Percentiles rank a stretch among this genome's conserved stretches.
phyloP scores from a whole-genome alignment of 805 yeast genomes.

The Kuraishia ogatae region DNA sequence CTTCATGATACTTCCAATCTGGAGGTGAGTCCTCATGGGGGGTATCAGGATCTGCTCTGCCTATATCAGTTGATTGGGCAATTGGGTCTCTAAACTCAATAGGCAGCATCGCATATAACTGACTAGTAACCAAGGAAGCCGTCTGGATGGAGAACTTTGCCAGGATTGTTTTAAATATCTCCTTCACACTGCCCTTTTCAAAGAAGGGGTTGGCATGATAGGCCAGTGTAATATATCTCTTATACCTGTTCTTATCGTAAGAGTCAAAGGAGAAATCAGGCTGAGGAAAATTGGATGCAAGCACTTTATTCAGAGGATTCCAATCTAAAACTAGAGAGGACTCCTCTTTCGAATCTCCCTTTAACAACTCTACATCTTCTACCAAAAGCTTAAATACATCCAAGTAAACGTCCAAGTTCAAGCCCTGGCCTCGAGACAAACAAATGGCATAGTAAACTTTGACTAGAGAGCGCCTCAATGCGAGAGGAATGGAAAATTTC shows the following conservation, averaged over 20 bases:
- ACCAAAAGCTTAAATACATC: slow-evolving; percentile 53
- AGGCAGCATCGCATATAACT: slow-evolving; percentile 50
- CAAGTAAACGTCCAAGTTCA: slow-evolving; percentile 51
- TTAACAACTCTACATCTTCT: slow-evolving; percentile 33
- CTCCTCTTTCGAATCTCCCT: background rate
- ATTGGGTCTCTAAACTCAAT: slow-evolving; percentile 21
- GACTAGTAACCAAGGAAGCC: slow-evolving; percentile 39
- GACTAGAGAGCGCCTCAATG: slow-evolving; percentile 51
- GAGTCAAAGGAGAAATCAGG: slow-evolving; percentile 42
- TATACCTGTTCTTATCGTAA: slow-evolving; percentile 39
- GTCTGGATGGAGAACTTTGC: slow-evolving; percentile 46
- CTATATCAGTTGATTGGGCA: background rate
- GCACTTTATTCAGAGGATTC: slow-evolving; percentile 32
- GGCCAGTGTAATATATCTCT: slow-evolving; percentile 37
- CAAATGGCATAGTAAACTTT: slow-evolving; percentile 65
- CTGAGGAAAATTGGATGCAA: slow-evolving; percentile 29
- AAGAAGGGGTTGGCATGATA: slow-evolving; percentile 51
- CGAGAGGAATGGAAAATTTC: slow-evolving; percentile 73
- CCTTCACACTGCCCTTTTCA: slow-evolving; percentile 35
- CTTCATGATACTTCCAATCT: slow-evolving; percentile 9
- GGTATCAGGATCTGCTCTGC: background rate
- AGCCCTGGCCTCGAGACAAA: slow-evolving; percentile 62
- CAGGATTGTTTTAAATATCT: slow-evolving; percentile 41
- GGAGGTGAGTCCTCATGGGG: background rate
- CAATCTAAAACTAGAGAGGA: slow-evolving; percentile 41